Evolutionary conservation across 306 rosid genomes (phyloP), one percentile per base, ranked within the genome.

Genomic region (Quercus variabilis): DNA sequence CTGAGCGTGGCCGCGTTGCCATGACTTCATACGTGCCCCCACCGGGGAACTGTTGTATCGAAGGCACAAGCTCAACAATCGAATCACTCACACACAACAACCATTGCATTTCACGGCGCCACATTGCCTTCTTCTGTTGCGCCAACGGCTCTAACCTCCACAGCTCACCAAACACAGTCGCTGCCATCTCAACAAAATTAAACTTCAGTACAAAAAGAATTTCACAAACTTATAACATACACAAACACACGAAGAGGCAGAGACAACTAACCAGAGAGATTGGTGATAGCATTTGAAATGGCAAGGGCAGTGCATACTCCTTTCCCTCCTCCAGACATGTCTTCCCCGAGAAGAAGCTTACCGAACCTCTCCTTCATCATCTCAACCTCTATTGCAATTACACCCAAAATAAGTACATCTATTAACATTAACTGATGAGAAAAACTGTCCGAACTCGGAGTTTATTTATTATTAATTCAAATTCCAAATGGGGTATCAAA

Each of bases 261-360:
- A 51, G 18, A 52, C 17, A 51, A 81, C 91, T 54, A 75, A 94
- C 98, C 98, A 65, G 98, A 94, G 80, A 94, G 97, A 87, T 94
- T 94, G 25, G 98, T 94, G 35, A 94, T 90, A 18, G 98, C 98
- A 30, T 94, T 94, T 0, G 98, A 94, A 83, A 94, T 89, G 55
- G 98, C 98, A 67, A 94, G 95, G 30, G 98, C 98, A 15, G 98
- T 92, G 77, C 96, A 94, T 19, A 94, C 98, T 30, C 98, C 98
- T 80, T 94, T 94, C n/a, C 98, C 98, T n/a, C 98, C 98, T 65
- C 98, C 98, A 9, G 98, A 94, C 98, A 94, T 92, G 74, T 94
- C 98, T 83, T 94, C 98, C 13, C 98, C 98, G 10, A 94, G 91
- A 68, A 94, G 90, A 49, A 94, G 92, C 79, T 94, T 94, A 3